Percentiles rank a stretch among this genome's conserved stretches.
phyloP scores from a whole-genome alignment of 192 early-diverging fungal genomes.

The Jimgerdemannia lactiflua region DNA sequence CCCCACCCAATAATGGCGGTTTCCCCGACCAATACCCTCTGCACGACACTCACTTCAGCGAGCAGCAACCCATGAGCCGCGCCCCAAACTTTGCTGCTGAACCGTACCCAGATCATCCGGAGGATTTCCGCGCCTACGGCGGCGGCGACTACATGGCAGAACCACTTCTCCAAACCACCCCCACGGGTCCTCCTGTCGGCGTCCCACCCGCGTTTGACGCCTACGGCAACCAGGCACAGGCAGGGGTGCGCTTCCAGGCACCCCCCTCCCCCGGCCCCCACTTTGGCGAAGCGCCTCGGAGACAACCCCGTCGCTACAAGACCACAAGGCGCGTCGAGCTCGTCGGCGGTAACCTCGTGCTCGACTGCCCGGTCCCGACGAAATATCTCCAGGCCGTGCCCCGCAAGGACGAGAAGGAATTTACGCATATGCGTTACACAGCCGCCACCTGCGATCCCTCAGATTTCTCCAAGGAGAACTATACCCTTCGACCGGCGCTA shows the following conservation, averaged over 20 bases:
- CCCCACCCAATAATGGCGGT: neutral
- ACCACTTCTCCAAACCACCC: neutral
- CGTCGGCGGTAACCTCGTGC: constrained; percentile 67
- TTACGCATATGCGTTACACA: constrained; percentile 94
- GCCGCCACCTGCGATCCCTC: constrained; percentile 86
- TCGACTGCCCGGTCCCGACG: constrained; percentile 69
- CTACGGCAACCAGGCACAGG: neutral
- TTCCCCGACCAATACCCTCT: constrained; percentile 33
- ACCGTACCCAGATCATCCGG: constrained; percentile 18
- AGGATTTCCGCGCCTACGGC: neutral
- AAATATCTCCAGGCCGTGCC: constrained; percentile 50
- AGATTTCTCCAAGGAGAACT: constrained; percentile 71
- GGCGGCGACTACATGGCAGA: neutral
- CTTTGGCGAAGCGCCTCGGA: constrained; percentile 35
- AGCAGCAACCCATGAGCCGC: constrained; percentile 18
- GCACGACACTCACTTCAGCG: constrained; percentile 26
- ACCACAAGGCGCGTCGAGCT: constrained; percentile 57
- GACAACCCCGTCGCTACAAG: constrained; percentile 49
- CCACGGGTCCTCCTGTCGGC: neutral
- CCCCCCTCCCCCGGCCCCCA: constrained; percentile 26
- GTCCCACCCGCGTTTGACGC: neutral
- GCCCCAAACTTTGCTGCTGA: constrained; percentile 26
- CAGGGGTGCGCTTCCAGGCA: neutral
- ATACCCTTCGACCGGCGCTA: constrained; percentile 76
- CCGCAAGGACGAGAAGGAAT: constrained; percentile 67